A percentile compares a stretch with the other conserved stretches of the same genome.
These are phyloP conservation scores for Septoria petroselini DNA, from an alignment of 2,329 filamentous ascomycete genomes.

Conservation along the genomic window DNA sequence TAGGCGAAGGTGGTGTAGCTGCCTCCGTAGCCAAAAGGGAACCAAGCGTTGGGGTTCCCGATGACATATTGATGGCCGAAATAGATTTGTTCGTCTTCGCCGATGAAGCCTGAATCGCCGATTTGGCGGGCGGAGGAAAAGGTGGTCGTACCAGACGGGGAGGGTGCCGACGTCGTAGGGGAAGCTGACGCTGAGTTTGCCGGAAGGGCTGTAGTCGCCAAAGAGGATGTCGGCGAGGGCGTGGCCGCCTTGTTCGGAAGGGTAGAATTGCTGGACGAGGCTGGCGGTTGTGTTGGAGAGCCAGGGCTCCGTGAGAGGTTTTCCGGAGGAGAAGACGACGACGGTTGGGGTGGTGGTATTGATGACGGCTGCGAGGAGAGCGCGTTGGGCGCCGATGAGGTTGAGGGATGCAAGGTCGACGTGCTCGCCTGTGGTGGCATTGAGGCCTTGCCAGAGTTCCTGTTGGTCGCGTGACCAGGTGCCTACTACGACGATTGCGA, in stretches of 20 bases:
- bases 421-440: conserved; percentile 73
- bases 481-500: conserved; percentile 70
- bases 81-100: conserved; percentile 43
- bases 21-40: conserved; percentile 45
- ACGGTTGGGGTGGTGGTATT: conserved; percentile 65
- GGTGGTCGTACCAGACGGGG: conserved; percentile 52
- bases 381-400: conserved; percentile 67
- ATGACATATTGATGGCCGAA: conserved; percentile 44
- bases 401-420: conserved; percentile 63
- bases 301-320: conserved; percentile 71
- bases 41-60: conserved; percentile 40
- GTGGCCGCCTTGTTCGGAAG: conserved; percentile 59
- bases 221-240: conserved; percentile 33
- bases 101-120: conserved; percentile 50
- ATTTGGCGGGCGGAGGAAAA: conserved; percentile 62
- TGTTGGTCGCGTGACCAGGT: conserved; percentile 73
- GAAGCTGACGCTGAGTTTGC: conserved; percentile 33
- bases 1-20: conserved; percentile 46
- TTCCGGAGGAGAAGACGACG: conserved; percentile 66
- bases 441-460: conserved; percentile 67
- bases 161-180: conserved; percentile 32
- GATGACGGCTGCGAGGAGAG: conserved; percentile 64
- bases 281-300: conserved; percentile 63
- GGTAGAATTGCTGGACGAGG: conserved; percentile 72
- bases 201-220: conserved; percentile 32